Evolutionary conservation across 176 grass and related monocot genomes (phyloP), one percentile per base, ranked within the genome.

Genomic region (Avena sativa): DNA sequence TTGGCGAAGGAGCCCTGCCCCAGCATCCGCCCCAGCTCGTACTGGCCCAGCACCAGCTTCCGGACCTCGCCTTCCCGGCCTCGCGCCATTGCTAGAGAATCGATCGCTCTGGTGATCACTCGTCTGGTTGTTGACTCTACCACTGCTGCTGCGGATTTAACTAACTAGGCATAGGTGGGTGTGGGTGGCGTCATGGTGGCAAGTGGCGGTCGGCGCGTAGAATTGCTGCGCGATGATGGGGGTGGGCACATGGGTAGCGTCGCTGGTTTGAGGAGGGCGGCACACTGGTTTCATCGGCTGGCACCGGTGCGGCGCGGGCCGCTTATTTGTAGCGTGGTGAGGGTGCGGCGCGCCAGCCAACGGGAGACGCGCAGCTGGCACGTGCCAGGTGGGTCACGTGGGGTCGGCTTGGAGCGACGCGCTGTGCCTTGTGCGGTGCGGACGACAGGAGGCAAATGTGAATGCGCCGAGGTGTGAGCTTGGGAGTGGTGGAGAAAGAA

Each of bases 1-100:
- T 95, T 98, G 20, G 90, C 96, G 79, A 98, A 98, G 32, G 96
- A 96, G 63, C 96, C 96, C 83, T 91, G 91, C 5, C 96, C 96
- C 12, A 98, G 93, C 15, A 94, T 5, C n/a, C 92, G 63, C 8
- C 93, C 96, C 65, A 98, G 95, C 88, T 98, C 93, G 52, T 98
- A 98, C 89, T 91, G 85, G 38, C 92, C 92, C 46, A 99, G 73
- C 52, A 99, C 77, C 44, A 96, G 76, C 52, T 71, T 91, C 87
- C 87, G 52, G 58, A 43, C 59, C 81, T 81, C 84, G 52, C n/a
- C 84, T 44, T 89, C 92, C 77, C 78, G 79, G 13, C 15, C 79
- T 86, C 67, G 72, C 67, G 77, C 21, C 90, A 79, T 80, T 12
- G 23, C 28, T 4, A 48, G 13, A 36, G 59, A 61, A 6, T 40